A percentile compares a stretch with the other conserved stretches of the same genome.
These are phyloP conservation scores for Iberis pinnata DNA, from an alignment of 345 rosid genomes.

Conservation along the genomic window DNA sequence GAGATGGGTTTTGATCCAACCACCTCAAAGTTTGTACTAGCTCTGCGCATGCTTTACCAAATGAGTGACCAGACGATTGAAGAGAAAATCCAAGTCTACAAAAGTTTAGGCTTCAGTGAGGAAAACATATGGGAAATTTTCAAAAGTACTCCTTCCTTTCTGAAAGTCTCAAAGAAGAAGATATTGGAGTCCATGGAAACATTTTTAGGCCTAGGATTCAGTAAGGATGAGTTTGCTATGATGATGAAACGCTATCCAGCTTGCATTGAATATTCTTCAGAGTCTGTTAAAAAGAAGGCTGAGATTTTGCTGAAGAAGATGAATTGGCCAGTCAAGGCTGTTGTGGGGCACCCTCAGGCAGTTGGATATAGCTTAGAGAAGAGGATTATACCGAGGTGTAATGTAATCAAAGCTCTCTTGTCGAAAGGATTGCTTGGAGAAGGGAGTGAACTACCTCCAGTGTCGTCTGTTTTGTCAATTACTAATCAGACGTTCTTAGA, in stretches of 20 bases:
- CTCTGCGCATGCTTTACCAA: not conserved
- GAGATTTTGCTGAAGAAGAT: slow-evolving; percentile 32
- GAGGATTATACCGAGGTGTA: slow-evolving; percentile 34
- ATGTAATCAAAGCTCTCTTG: slow-evolving; percentile 22
- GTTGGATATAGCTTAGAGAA: slow-evolving; percentile 25
- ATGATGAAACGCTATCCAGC: slow-evolving; percentile 2
- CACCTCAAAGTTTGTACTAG: not conserved
- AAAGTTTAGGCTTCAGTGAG: not conserved
- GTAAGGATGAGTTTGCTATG: slow-evolving; percentile 18
- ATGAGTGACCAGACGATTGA: not conserved
- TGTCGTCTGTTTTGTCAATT: not conserved
- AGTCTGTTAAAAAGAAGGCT: slow-evolving; percentile 1
- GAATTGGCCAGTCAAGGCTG: slow-evolving; percentile 17
- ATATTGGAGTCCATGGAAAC: slow-evolving; percentile 15
- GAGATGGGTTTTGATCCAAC: not conserved
- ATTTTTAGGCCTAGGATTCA: slow-evolving; percentile 16
- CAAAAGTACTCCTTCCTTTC: not conserved
- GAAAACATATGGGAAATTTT: slow-evolving; percentile 5
- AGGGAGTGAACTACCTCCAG: not conserved
- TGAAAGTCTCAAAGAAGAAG: not conserved
- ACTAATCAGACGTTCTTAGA: not conserved
- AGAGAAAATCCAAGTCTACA: not conserved
- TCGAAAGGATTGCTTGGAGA: slow-evolving; percentile 17
- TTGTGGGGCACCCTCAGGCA: slow-evolving; percentile 5
- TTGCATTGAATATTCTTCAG: not conserved